Percentiles rank a stretch among this genome's conserved stretches.
phyloP scores from a whole-genome alignment of 2,329 filamentous ascomycete genomes.

The Aspergillus brasiliensis region DNA sequence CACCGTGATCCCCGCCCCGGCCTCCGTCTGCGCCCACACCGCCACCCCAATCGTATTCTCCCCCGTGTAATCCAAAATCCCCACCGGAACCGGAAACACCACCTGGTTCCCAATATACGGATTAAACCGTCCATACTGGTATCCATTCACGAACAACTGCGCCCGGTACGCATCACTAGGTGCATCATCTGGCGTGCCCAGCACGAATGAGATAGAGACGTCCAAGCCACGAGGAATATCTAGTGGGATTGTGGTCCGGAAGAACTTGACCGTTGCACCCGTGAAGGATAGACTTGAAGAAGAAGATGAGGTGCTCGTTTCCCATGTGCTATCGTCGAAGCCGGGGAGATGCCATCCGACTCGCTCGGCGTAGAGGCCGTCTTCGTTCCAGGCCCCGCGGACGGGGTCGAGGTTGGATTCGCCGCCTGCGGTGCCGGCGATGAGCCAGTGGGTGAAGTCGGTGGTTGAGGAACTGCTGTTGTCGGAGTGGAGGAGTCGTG shows the following conservation, averaged over 20 bases:
- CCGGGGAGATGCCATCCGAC: constrained; percentile 62
- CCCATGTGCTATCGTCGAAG: constrained; percentile 55
- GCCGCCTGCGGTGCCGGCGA: constrained; percentile 60
- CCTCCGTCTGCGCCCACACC: constrained; percentile 61
- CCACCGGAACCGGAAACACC: constrained; percentile 62
- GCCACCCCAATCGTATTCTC: constrained; percentile 61
- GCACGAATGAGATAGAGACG: constrained; percentile 58
- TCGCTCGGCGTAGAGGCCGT: constrained; percentile 60
- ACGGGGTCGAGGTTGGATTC: constrained; percentile 57
- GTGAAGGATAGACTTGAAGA: constrained; percentile 41
- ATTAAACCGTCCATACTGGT: constrained; percentile 64
- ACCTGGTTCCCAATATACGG: constrained; percentile 64
- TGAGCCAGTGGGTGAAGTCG: constrained; percentile 58
- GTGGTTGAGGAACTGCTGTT: constrained; percentile 47
- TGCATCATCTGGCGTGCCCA: constrained; percentile 48
- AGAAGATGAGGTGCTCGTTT: neutral
- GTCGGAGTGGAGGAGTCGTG: constrained; percentile 44
- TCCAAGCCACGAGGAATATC: constrained; percentile 56
- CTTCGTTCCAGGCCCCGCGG: constrained; percentile 59
- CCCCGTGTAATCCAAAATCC: constrained; percentile 60
- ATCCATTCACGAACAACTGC: constrained; percentile 65
- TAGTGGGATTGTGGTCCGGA: constrained; percentile 56
- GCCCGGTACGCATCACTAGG: constrained; percentile 49
- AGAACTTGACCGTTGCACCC: constrained; percentile 58
- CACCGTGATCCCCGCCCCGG: constrained; percentile 54